These are phyloP conservation scores for Mucor mucedo DNA, from an alignment of 371 early-diverging fungal genomes.

Conservation along the genomic window DNA sequence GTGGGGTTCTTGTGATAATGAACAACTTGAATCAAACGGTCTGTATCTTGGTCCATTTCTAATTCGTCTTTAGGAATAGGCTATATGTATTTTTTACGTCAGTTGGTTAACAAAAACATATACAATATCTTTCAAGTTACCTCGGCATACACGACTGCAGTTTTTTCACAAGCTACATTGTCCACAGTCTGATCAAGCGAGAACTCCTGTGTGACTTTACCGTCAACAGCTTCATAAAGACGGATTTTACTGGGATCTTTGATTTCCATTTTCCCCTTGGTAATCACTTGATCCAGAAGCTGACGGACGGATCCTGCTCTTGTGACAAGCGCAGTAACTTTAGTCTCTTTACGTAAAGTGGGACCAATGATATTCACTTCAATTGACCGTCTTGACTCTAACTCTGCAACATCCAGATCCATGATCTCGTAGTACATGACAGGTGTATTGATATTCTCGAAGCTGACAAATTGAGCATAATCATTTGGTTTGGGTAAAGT, in stretches of 20 bases:
- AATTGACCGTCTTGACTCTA: constrained; percentile 73
- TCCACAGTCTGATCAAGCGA: constrained; percentile 47
- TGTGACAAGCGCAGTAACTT: constrained; percentile 62
- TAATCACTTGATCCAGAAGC: constrained; percentile 65
- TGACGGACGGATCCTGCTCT: constrained; percentile 62
- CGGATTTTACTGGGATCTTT: constrained; percentile 38
- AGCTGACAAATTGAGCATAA: constrained; percentile 16
- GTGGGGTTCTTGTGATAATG: constrained; percentile 76
- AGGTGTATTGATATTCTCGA: constrained; percentile 23
- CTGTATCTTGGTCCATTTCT: constrained; percentile 47
- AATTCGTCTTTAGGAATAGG: constrained; percentile 70
- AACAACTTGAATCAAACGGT: constrained; percentile 65
- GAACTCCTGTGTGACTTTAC: constrained; percentile 47
- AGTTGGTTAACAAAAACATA: background rate
- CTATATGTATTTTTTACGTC: constrained; percentile 28
- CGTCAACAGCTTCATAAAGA: constrained; percentile 46
- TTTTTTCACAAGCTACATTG: constrained; percentile 37
- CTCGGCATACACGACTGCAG: constrained; percentile 42
- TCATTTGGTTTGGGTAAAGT: constrained; percentile 15
- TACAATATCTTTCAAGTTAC: constrained; percentile 19
- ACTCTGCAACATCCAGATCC: constrained; percentile 76
- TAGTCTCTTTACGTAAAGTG: constrained; percentile 36
- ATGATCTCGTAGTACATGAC: constrained; percentile 79
- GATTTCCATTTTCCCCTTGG: constrained; percentile 48
- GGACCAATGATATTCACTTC: constrained; percentile 61